A percentile compares a stretch with the other conserved stretches of the same genome.
These are phyloP conservation scores for Cladophialophora exuberans DNA, from an alignment of 2,329 filamentous ascomycete genomes.

Conservation along the genomic window DNA sequence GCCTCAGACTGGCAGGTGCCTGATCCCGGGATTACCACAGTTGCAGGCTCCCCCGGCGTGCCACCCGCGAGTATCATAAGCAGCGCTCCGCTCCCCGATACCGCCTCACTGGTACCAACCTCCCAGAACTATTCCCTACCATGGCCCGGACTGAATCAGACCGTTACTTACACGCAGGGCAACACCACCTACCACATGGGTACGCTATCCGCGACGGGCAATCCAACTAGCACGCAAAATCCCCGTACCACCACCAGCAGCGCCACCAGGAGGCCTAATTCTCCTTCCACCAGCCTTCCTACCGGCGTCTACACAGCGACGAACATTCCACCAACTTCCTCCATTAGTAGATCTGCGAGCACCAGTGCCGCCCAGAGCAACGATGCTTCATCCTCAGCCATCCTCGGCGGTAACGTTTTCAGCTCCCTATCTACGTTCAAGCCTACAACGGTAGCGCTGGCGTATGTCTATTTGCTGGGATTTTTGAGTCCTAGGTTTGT, in stretches of 20 bases:
- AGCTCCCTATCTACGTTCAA: constrained; percentile 7
- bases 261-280: neutral
- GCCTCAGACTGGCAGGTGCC: constrained; percentile 43
- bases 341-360: constrained; percentile 5
- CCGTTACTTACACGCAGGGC: neutral
- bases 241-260: neutral
- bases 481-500: constrained; percentile 8
- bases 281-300: constrained; percentile 23
- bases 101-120: constrained; percentile 2
- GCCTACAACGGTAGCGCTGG: constrained; percentile 11
- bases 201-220: too few species aligned
- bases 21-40: constrained; percentile 27
- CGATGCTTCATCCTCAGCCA: constrained; percentile 19
- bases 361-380: too few species aligned
- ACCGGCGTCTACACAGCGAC: constrained; percentile 41
- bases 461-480: constrained; percentile 8
- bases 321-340: constrained; percentile 25
- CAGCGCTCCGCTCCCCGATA: constrained; percentile 15
- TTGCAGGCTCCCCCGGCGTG: constrained; percentile 36
- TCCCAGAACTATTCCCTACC: too few species aligned
- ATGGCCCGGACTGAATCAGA: neutral
- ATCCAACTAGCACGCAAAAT: neutral
- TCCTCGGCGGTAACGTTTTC: constrained; percentile 9
- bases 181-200: neutral
- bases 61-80: constrained; percentile 32